Conservation (phyloP, 2,329 filamentous ascomycete species). For the Pseudopithomyces chartarum region DNA sequence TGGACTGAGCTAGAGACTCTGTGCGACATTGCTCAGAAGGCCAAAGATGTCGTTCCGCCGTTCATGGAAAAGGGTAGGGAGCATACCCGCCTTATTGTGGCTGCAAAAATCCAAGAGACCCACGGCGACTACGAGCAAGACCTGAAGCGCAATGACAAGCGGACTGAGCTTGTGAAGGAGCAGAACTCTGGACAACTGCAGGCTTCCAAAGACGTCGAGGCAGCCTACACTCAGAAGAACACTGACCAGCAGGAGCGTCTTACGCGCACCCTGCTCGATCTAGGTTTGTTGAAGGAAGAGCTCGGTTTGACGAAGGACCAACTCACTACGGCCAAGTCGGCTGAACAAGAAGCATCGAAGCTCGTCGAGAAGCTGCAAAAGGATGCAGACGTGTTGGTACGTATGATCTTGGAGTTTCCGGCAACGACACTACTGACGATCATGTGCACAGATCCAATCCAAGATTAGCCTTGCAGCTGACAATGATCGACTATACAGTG, state of each 20-base stretch:
- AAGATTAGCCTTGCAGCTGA: slow-evolving; percentile 25
- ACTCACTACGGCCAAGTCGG: slow-evolving; percentile 15
- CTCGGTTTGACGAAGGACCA: slow-evolving; percentile 23
- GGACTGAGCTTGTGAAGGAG: slow-evolving; percentile 31
- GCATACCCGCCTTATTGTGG: slow-evolving; percentile 31
- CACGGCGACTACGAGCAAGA: slow-evolving; percentile 29
- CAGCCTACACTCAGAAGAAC: slow-evolving; percentile 19
- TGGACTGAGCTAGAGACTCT: slow-evolving; percentile 36
- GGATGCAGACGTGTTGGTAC: slow-evolving; percentile 18
- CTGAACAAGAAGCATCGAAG: slow-evolving; percentile 13
- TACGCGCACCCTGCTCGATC: slow-evolving; percentile 35
- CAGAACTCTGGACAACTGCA: slow-evolving; percentile 36
- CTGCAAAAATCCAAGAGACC: slow-evolving; percentile 28
- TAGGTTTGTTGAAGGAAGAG: slow-evolving; percentile 33
- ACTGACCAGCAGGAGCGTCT: slow-evolving; percentile 27
- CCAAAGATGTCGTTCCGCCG: slow-evolving; percentile 24
- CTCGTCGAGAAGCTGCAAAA: slow-evolving; percentile 18
- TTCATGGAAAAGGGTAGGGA: slow-evolving; percentile 37
- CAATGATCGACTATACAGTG: slow-evolving; percentile 20
- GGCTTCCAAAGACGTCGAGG: slow-evolving; percentile 30
- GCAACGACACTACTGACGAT: not conserved
- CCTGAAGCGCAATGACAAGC: slow-evolving; percentile 33
- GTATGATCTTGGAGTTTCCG: not conserved
- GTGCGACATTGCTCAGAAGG: slow-evolving; percentile 20
- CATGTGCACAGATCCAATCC: slow-evolving; percentile 3